These are phyloP conservation scores for Teunomyces stri DNA, from an alignment of 805 yeast species.

Conservation along the genomic window DNA sequence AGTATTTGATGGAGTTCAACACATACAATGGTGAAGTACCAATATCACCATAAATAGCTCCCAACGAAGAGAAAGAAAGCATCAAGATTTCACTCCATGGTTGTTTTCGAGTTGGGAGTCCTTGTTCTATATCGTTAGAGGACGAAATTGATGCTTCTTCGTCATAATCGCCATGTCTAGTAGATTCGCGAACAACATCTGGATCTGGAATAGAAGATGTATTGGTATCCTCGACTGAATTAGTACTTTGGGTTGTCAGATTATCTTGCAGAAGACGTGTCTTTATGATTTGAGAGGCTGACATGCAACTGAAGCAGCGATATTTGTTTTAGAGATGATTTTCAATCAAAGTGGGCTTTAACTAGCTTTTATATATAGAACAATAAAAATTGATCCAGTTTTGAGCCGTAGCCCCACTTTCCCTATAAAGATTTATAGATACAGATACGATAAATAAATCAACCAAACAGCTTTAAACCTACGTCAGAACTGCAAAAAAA, in stretches of 20 bases:
- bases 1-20: conserved; percentile 32
- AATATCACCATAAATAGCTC: conserved; percentile 64
- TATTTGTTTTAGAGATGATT: background rate
- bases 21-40: conserved; percentile 62
- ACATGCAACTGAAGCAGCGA: background rate
- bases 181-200: background rate
- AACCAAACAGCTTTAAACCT: background rate
- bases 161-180: conserved; percentile 5
- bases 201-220: conserved; percentile 7
- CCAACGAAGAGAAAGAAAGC: conserved; percentile 47
- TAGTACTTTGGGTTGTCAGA: conserved; percentile 14
- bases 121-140: background rate
- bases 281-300: conserved; percentile 3
- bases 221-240: conserved; percentile 17
- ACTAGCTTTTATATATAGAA: no score
- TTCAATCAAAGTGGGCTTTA: no score
- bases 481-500: background rate
- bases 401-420: background rate
- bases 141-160: conserved; percentile 12
- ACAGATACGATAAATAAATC: background rate
- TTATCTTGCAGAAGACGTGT: conserved; percentile 6
- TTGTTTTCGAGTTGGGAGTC: conserved; percentile 7
- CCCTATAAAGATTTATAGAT: background rate
- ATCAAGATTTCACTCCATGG: conserved; percentile 21
- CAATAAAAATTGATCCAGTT: background rate